Conservation (phyloP, 1,284 basidiomycete species). For the Apiotrichum sp. region DNA sequence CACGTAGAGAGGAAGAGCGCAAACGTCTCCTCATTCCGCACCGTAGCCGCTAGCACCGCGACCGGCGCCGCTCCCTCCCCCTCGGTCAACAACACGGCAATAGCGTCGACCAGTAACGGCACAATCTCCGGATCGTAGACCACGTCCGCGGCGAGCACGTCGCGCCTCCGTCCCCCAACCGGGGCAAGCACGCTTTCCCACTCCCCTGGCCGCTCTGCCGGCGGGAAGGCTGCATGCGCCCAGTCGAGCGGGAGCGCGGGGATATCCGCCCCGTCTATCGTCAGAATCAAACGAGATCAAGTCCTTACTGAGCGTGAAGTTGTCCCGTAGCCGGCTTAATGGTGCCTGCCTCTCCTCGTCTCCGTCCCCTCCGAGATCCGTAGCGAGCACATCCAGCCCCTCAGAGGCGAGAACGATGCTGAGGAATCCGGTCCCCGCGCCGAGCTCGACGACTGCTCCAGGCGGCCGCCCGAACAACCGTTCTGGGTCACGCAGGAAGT, state of each 20-base stretch:
- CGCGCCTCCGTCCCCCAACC: slow-evolving; percentile 7
- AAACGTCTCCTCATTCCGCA: slow-evolving; percentile 44
- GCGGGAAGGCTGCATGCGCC: slow-evolving; percentile 21
- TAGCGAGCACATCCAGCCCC: slow-evolving; percentile 64
- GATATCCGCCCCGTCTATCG: slow-evolving; percentile 10
- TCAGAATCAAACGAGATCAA: neutral
- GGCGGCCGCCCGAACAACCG: slow-evolving; percentile 5
- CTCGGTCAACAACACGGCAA: slow-evolving; percentile 20
- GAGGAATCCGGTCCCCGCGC: slow-evolving; percentile 46
- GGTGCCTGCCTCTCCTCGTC: slow-evolving; percentile 30
- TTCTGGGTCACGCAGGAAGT: slow-evolving; percentile 24
- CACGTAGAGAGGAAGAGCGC: slow-evolving; percentile 33
- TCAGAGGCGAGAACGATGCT: slow-evolving; percentile 37
- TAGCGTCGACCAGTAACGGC: slow-evolving; percentile 36
- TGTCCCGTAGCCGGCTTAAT: slow-evolving; percentile 26
- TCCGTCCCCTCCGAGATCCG: slow-evolving; percentile 49
- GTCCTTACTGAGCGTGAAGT: slow-evolving; percentile 37
- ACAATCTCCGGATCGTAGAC: slow-evolving; percentile 48
- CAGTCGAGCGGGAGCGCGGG: slow-evolving; percentile 29
- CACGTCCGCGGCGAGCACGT: slow-evolving; percentile 47
- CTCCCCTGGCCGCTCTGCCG: slow-evolving; percentile 15
- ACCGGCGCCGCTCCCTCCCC: neutral
- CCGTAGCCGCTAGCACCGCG: slow-evolving; percentile 43
- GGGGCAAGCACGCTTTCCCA: slow-evolving; percentile 20
- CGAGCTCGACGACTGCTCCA: slow-evolving; percentile 43